Base-by-base conservation (phyloP, 2,329 filamentous ascomycete species). In the Neonectria coccinea region DNA sequence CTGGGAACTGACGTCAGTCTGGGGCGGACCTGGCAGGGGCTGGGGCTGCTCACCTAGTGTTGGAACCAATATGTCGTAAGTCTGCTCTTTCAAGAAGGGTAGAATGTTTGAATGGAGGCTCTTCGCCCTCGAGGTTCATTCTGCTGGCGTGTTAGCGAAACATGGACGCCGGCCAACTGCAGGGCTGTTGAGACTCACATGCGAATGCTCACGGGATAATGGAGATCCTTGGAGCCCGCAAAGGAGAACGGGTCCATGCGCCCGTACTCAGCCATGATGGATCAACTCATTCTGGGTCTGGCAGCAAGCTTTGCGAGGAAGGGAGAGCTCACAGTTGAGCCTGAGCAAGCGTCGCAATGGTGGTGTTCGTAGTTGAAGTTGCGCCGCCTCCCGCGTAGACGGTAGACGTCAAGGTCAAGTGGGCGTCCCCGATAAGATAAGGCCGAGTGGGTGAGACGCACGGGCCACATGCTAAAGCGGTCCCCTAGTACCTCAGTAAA, bases 231-330 rank as follows among this genome's bases (percentile, higher is more conserved):
- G 64, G 96, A 97, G 75, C 90, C 93, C 71, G 93, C 94, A 83
- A 98, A 98, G 31, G 94, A 97, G 80, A 97, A 97, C 56, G 94
- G 91, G 81, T 99, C 96, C 93, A 97, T 97, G 62, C 76, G 78
- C 72, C 78, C 79, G 73, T 79, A 79, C 65, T 80, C 78, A 70
- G 77, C 62, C 78, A 80, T 81, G 64, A 56, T 64, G 55, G 50
- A 51, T 77, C 74, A 77, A 69, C 64, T 71, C 76, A 78, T 77
- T 58, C 56, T 71, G 64, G 31, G 44, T 14, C 31, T 9, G 41
- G 51, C 54, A 48, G 18, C 42, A 4, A 8, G 39, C 39, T 31
- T 44, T 18, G 50, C n/a, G 16, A 33, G 41, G 45, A 18, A 45
- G 18, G 7, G 31, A 16, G 25, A 48, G 44, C 8, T 42, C 52